phyloP scores from a whole-genome alignment of 2,329 filamentous ascomycete species.

The Paecilomyces sp. region DNA sequence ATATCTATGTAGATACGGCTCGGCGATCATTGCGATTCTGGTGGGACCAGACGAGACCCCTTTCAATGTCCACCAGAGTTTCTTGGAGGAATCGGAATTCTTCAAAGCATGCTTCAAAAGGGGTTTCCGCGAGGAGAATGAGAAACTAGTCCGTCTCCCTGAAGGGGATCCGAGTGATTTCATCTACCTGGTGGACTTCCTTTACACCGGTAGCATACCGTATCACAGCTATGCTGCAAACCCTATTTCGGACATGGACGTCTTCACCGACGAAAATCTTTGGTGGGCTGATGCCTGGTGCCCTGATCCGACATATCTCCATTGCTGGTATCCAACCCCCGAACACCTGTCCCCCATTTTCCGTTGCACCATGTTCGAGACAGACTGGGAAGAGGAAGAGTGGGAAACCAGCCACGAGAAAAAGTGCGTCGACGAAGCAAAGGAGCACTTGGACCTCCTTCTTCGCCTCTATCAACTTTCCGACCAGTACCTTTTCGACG shows the following conservation, averaged over 20 bases:
- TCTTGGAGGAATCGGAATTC: not conserved
- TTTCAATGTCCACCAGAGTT: not conserved
- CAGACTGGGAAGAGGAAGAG: not conserved
- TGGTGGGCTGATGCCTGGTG: not conserved
- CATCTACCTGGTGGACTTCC: not conserved
- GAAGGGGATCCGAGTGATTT: not conserved
- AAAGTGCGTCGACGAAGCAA: not conserved
- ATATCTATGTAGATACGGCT: not conserved
- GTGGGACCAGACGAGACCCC: not conserved
- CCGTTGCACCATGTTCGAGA: not conserved
- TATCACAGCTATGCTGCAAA: not conserved
- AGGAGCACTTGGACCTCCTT: not conserved
- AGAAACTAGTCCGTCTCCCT: not conserved
- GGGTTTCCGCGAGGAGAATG: not conserved
- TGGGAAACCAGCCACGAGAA: not conserved
- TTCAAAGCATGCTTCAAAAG: not conserved
- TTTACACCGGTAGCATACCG: not conserved
- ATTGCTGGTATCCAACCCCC: not conserved
- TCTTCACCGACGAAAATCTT: not conserved
- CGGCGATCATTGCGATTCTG: not conserved
- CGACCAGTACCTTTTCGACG: not conserved
- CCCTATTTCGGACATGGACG: not conserved
- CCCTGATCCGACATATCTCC: not conserved
- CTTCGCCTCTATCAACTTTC: not conserved
- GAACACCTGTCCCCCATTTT: not conserved